Evolutionary conservation across 208 protist genomes (phyloP).

Genomic region (Leishmania martiniquensis): DNA sequence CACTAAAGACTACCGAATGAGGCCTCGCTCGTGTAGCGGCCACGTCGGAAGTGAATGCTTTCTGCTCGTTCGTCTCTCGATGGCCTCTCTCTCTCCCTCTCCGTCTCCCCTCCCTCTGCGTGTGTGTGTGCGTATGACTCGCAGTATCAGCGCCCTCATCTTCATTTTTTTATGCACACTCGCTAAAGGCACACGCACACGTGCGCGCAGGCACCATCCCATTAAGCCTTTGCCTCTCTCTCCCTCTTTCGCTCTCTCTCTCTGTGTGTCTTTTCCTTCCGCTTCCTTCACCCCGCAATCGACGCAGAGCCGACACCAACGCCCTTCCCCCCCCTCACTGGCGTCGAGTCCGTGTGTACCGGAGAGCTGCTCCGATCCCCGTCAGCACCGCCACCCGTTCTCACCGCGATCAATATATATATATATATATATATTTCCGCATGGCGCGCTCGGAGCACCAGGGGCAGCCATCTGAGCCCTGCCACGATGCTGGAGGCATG

Average conservation of each 20-base stretch:
- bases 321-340: too few species aligned
- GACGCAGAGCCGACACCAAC: too few species aligned
- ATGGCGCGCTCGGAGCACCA: not conserved
- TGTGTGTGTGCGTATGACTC: not conserved
- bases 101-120: not conserved
- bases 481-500: too few species aligned
- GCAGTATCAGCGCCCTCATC: not conserved
- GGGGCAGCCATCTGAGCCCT: not conserved
- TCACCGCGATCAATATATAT: not conserved
- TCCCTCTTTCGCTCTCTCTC: not conserved
- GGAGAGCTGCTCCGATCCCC: too few species aligned
- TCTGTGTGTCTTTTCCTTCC: too few species aligned
- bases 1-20: too few species aligned
- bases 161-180: not conserved
- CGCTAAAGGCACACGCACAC: not conserved
- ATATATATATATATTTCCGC: not conserved
- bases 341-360: too few species aligned
- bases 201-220: not conserved
- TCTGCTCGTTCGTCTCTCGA: not conserved
- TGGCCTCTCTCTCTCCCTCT: not conserved
- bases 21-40: too few species aligned
- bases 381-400: not conserved
- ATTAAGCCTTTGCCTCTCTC: not conserved
- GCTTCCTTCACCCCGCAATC: too few species aligned
- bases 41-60: not conserved